Base-by-base conservation (phyloP, 129 eudicot species). In the Flaveria robusta region DNA sequence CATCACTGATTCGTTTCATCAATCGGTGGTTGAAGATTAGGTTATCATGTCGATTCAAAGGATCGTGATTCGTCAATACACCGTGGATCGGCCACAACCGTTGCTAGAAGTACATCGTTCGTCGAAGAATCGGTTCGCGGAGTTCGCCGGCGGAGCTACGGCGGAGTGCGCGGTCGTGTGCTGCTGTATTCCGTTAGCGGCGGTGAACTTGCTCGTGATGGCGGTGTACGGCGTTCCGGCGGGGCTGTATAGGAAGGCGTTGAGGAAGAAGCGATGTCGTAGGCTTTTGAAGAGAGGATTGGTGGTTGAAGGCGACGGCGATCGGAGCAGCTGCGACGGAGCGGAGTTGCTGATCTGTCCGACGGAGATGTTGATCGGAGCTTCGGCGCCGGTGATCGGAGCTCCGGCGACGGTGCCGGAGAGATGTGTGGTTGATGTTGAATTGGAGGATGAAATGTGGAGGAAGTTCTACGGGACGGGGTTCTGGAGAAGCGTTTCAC, bases 371-470 rank as follows among this genome's bases (percentile, higher is more conserved):
- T 3, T 70, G 84, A 59, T 70, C 5, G 84, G 75, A 39, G 52
- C 82, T 3, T 75, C 58, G 66, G 66, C 29, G 58, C 14, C 18
- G 79, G 69, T 16, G 83, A 59, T 70, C 5, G 84, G 75, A 39
- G 52, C 82, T 3, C 77, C 58, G 66, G 66, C 29, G 58, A 60
- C 51, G 71, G 1, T 45, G 83, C 5, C 54, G 84, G 65, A 47
- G 5, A 42, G 83, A 63, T 11, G 59, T 23, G 85, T 74, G 66
- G 6, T 54, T 27, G 93, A 86, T 56, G 75, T 85, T 27, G 86
- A 75, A 71, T 81, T 92, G n/a, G 96, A 92, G 84, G 81, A 82
- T 80, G 92, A 89, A 58, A 92, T 92, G 97, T 89, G 90, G 96
- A 79, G 77, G 13, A 85, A 45, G 65, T 92, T 92, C 72, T 82